Percentiles rank a stretch among this genome's conserved stretches.
phyloP scores from a whole-genome alignment of 441 rosid species.

The Arabidopsis lyrata region DNA sequence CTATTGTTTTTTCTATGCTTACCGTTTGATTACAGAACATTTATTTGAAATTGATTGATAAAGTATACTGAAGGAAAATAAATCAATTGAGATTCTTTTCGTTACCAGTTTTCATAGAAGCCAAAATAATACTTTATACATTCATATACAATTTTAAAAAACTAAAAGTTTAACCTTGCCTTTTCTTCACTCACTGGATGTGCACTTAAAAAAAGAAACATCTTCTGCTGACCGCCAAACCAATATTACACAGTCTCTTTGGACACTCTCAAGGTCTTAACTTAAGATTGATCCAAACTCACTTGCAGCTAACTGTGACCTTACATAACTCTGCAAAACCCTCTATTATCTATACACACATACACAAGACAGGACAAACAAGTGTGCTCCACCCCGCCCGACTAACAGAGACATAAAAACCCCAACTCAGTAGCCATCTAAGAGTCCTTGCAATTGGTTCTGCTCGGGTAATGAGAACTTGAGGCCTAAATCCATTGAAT shows the following conservation, averaged over 20 bases:
- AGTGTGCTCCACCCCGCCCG: not conserved
- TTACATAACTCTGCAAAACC: constrained; percentile 25
- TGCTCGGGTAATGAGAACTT: no score
- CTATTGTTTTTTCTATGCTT: no score
- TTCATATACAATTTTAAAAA: not conserved
- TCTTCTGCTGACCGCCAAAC: not conserved
- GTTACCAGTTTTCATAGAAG: no score
- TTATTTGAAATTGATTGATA: no score
- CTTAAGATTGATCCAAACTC: constrained; percentile 15
- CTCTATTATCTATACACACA: constrained; percentile 12
- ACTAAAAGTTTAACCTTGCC: not conserved
- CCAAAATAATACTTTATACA: not conserved
- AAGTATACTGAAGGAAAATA: no score
- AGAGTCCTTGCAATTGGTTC: constrained; percentile 3
- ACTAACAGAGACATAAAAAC: constrained; percentile 22
- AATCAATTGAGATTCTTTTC: no score
- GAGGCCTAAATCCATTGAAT: not conserved
- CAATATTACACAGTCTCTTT: constrained; percentile 12
- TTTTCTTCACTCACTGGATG: not conserved
- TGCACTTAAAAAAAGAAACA: not conserved
- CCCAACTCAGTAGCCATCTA: constrained; percentile 17
- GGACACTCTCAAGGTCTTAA: not conserved
- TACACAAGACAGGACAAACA: constrained; percentile 21
- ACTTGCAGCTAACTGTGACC: not conserved
- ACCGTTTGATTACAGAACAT: no score